Base-by-base conservation (phyloP, 306 rosid genomes). In the Cucumis hystrix region DNA sequence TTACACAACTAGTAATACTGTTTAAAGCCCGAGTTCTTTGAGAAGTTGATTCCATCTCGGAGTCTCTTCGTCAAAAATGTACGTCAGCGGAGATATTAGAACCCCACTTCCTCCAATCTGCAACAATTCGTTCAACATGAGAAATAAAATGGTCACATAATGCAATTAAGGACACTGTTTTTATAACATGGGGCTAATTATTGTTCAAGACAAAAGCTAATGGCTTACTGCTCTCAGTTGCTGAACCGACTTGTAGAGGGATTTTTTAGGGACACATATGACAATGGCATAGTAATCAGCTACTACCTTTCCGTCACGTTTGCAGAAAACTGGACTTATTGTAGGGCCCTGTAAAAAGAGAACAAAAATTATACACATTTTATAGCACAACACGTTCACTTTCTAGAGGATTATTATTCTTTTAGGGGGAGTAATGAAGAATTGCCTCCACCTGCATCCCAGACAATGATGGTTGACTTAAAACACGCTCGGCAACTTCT, bases 91-190 rank as follows among this genome's bases (percentile, higher is more conserved):
- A 12, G 97, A 92, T 78, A 92, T n/a, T 68, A 95, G 88, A 87
- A 92, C 99, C 37, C 99, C 99, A 39, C 97, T 95, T 80, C 99
- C 99, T 67, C 99, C 97, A 30, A 95, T 81, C 97, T 95, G 88
- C 89, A 85, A 76, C 75, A 80, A 43, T 39, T 11, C 25, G 10
- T 72, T 51, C 45, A 8, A 49, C 6, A 21, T 49, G 76, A 71
- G 39, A n/a, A 68, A 68, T 41, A 41, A 43, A 68, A 43, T 6
- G 37, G 23, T 49, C 7, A 16, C 60, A 49, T 7, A 25, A 70
- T 6, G 76, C 41, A 21, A 39, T 45, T 70, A 23, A 45, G 37
- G 14, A 47, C 4, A 70, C 6, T 20, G 33, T 41, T 41, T 67
- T 11, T 35, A 17, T 64, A 54, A 18, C 20, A n/a, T 35, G 54